These are phyloP conservation scores for Austropuccinia psidii DNA, from an alignment of 1,284 basidiomycete species.

Conservation along the genomic window DNA sequence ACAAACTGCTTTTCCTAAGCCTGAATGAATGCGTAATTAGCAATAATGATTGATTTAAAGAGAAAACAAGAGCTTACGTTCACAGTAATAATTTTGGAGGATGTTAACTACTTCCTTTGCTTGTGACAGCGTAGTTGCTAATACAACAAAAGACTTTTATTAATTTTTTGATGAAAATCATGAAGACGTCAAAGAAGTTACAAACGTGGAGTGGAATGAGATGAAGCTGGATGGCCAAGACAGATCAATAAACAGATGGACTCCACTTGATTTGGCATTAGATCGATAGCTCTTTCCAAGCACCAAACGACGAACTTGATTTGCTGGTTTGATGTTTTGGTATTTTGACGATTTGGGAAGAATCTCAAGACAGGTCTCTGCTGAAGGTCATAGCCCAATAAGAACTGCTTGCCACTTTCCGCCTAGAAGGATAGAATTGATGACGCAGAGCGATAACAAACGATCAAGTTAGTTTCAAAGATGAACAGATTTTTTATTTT, in stretches of 20 bases:
- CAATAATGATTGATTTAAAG: not conserved
- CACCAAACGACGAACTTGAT: conserved; percentile 50
- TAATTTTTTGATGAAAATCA: not conserved
- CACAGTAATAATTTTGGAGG: conserved; percentile 82
- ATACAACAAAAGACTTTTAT: not conserved
- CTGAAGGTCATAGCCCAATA: conserved; percentile 48
- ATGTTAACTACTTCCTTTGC: conserved; percentile 60
- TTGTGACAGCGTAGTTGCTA: conserved; percentile 37
- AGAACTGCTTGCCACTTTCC: conserved; percentile 49
- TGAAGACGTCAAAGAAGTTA: not conserved
- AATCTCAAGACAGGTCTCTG: conserved; percentile 49
- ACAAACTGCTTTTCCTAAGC: conserved; percentile 74
- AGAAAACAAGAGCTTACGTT: conserved; percentile 46
- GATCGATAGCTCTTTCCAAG: conserved; percentile 47
- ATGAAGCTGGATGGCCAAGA: not conserved
- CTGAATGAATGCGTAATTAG: conserved; percentile 42
- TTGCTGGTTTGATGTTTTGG: conserved; percentile 44
- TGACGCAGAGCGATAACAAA: not conserved
- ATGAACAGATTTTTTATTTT: not conserved
- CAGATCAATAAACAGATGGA: conserved; percentile 40
- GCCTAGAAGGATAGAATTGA: conserved; percentile 45
- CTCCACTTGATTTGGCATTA: conserved; percentile 48
- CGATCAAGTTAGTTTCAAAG: not conserved
- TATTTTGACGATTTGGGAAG: conserved; percentile 47
- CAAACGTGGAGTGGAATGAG: not conserved